Percentiles rank a stretch among this genome's conserved stretches.
Evolutionary conservation across 306 rosid species (phyloP).

Genomic region (Alnus glutinosa): DNA sequence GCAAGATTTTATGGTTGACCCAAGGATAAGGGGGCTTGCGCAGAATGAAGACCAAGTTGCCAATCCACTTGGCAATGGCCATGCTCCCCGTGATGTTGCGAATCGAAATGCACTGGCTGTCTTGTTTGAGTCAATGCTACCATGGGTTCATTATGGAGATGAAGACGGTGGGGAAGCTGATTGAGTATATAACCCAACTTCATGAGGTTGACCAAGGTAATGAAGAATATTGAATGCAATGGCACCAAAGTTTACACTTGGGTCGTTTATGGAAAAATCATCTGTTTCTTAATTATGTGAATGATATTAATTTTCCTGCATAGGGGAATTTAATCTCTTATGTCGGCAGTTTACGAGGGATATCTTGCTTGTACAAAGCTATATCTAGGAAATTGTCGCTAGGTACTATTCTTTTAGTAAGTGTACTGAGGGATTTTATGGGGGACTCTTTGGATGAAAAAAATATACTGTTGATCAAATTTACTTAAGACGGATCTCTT

Average conservation of each 20-base stretch:
- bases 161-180: slow-evolving; percentile 41
- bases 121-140: slow-evolving; percentile 86
- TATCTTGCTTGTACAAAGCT: neutral
- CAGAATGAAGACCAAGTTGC: slow-evolving; percentile 55
- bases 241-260: neutral
- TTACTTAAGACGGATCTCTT: neutral
- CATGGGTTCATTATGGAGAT: slow-evolving; percentile 84
- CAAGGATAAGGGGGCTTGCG: slow-evolving; percentile 54
- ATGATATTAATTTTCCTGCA: neutral
- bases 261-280: neutral
- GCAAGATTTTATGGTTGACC: slow-evolving; percentile 73
- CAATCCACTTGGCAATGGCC: slow-evolving; percentile 51
- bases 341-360: neutral
- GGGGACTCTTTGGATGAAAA: neutral
- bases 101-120: slow-evolving; percentile 79
- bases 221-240: slow-evolving; percentile 33
- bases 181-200: slow-evolving; percentile 37
- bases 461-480: neutral
- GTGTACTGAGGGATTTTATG: neutral
- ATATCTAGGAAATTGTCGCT: neutral
- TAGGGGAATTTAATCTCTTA: neutral
- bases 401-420: neutral
- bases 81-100: slow-evolving; percentile 57
- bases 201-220: slow-evolving; percentile 48
- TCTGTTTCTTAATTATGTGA: neutral